Evolutionary conservation across 164 flowering plant genomes (phyloP), one percentile per base, ranked within the genome.

Genomic region (grape (Vitis vinifera)): DNA sequence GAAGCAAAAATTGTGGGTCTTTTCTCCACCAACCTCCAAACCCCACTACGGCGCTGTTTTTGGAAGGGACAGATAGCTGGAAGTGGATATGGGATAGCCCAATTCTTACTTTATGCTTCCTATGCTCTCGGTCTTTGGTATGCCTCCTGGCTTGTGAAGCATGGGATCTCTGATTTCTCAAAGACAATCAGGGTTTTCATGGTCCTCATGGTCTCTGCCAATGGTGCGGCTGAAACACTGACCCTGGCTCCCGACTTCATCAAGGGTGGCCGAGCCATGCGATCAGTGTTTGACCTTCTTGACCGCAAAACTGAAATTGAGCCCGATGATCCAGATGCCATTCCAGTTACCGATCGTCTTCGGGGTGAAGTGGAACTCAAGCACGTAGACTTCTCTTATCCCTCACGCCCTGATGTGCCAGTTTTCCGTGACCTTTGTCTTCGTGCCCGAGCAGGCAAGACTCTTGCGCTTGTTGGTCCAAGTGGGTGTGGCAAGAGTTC

Each of bases 201-300:
- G 97, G 98, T 95, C 68, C 98, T 95, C 63, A 93, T 95, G 99
- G 97, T 95, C 68, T 93, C 99, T 8, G 99, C 99, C 66, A 95
- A 95, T 72, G 98, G 98, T 56, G 99, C 98, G n/a, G 99, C 99
- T 1, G 99, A 95, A 73, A 93, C 99, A 10, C 82, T 95, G 1
- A 91, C 98, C 30, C 85, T 95, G 17, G 99, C 99, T 48, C 99
- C 99, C 0, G 99, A 93, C 76, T 93, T 95, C 84, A 88, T 95
- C 73, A 91, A 90, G 77, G 98, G 98, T 58, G 99, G 99, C 19
- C 87, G 88, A 30, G 98, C 99, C 31, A 88, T 95, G 94, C 85
- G 86, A n/a, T 95, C 99, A 14, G 98, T 95, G 16, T 95, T 95
- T 51, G 91, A 84, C 30, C 92, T 95, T 56, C 90, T 95, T 10